A percentile compares a stretch with the other conserved stretches of the same genome.
Conservation (phyloP, 2,329 filamentous ascomycete species). For the Hypocreales sp. region DNA sequence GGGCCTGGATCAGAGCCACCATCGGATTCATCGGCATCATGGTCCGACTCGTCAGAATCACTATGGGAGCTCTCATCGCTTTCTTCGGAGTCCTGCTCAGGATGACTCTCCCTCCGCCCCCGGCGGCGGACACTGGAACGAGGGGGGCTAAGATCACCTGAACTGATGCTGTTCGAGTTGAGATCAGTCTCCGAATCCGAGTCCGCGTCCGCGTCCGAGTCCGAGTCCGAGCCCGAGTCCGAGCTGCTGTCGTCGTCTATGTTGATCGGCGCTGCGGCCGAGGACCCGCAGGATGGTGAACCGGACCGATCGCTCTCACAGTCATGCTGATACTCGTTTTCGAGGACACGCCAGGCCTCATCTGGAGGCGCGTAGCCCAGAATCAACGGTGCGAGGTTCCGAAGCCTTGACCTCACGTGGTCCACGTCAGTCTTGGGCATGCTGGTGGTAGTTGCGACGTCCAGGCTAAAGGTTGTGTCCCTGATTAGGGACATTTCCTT, state of each 20-base stretch:
- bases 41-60: too few relatives aligned
- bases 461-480: conserved; percentile 13
- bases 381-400: conserved; percentile 9
- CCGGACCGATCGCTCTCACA: background rate
- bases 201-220: too few relatives aligned
- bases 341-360: conserved; percentile 3
- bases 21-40: too few relatives aligned
- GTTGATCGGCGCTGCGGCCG: background rate
- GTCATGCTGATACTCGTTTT: background rate
- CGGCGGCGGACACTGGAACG: too few relatives aligned
- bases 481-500: conserved; percentile 7
- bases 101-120: too few relatives aligned
- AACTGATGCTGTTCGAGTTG: too few relatives aligned
- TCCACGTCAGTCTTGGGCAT: conserved; percentile 6
- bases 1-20: too few relatives aligned
- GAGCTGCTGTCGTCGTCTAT: background rate
- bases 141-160: too few relatives aligned
- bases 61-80: too few relatives aligned
- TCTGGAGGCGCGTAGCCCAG: conserved; percentile 1
- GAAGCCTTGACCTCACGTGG: conserved; percentile 5
- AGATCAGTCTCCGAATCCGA: too few relatives aligned
- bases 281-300: background rate
- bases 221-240: background rate
- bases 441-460: conserved; percentile 10
- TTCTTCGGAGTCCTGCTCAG: too few relatives aligned